Conservation (phyloP, 495 filamentous ascomycete genomes). For the Hyaloscypha bicolor region DNA sequence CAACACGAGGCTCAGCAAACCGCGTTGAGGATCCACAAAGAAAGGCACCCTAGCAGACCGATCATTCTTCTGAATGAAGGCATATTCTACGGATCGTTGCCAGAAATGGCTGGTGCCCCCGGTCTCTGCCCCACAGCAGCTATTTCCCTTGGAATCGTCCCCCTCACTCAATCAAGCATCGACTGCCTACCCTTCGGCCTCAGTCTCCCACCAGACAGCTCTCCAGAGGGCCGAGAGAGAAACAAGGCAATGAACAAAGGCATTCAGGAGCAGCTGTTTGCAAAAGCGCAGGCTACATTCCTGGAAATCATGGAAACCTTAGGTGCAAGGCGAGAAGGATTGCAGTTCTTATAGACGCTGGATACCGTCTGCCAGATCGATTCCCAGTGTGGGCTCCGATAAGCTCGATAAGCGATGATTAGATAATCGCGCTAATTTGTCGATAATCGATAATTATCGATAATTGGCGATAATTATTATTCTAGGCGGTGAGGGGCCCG, state of each 20-base stretch:
- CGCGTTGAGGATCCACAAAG: background rate
- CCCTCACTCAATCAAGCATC: background rate
- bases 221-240: slow-evolving; percentile 5
- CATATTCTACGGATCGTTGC: background rate
- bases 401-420: no score
- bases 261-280: background rate
- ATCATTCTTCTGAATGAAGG: slow-evolving; percentile 2
- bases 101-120: background rate
- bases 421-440: no score
- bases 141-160: background rate
- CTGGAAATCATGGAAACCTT: no score
- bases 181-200: background rate
- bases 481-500: no score
- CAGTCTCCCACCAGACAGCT: background rate
- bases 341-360: no score
- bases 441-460: no score
- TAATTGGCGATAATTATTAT: no score
- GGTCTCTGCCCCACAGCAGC: background rate
- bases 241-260: slow-evolving; percentile 8
- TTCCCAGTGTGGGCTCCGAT: no score
- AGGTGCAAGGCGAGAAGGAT: no score
- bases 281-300: background rate
- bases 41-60: background rate
- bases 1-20: slow-evolving; percentile 1
- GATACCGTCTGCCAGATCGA: no score